These are phyloP conservation scores for Rhododendron mucronatum DNA, from an alignment of 148 eudicot species.

Conservation along the genomic window DNA sequence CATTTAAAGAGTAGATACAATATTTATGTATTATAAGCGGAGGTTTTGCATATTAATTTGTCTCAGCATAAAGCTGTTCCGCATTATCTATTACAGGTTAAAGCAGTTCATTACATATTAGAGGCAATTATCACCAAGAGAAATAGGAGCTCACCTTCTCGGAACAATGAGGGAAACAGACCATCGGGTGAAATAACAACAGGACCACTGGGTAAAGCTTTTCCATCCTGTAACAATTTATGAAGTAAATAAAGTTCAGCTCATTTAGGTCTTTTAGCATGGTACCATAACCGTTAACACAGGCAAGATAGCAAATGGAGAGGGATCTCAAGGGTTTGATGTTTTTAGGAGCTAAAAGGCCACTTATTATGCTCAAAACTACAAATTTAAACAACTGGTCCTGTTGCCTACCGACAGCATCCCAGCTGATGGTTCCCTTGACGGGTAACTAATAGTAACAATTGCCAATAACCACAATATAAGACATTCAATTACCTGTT, in stretches of 20 bases:
- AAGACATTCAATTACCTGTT: slow-evolving; percentile 53
- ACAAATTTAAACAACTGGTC: background rate
- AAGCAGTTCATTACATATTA: background rate
- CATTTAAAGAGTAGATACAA: background rate
- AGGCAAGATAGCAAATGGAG: background rate
- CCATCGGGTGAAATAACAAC: slow-evolving; percentile 98
- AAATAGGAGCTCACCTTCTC: slow-evolving; percentile 66
- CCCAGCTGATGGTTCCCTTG: background rate
- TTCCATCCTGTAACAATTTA: slow-evolving; percentile 73
- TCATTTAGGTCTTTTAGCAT: slow-evolving; percentile 2
- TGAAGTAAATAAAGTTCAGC: background rate
- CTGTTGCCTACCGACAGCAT: background rate
- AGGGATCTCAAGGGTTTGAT: background rate
- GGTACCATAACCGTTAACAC: background rate
- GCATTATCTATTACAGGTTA: background rate
- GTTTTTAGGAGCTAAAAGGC: background rate
- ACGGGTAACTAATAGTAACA: background rate
- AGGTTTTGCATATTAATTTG: background rate
- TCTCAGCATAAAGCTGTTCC: background rate
- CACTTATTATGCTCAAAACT: background rate
- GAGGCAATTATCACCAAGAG: slow-evolving; percentile 3
- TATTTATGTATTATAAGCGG: background rate
- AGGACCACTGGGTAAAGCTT: slow-evolving; percentile 89
- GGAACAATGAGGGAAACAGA: slow-evolving; percentile 84
- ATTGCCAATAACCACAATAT: background rate